Base-by-base conservation (phyloP, 495 filamentous ascomycete species). In the Neurospora sp. region DNA sequence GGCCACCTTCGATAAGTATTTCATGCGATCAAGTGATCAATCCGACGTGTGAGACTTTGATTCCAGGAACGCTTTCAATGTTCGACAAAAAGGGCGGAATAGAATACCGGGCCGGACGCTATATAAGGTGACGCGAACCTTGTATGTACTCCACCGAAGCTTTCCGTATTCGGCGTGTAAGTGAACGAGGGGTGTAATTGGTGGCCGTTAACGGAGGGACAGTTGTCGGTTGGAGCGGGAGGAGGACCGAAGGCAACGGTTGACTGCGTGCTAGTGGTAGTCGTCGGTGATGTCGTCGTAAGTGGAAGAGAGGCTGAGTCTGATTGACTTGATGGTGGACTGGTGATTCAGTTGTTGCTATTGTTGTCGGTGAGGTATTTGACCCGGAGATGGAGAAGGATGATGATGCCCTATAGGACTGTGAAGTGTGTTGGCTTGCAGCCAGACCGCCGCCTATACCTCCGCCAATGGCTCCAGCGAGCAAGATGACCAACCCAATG, bases 381-480 rank as follows among this genome's bases (percentile, higher is more conserved):
- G n/a, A 71, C 74, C 69, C 73, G 46, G 69, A 70, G 59, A 70
- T 69, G n/a, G 18, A 46, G 18, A 46, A 14, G 23, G 70, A 75
- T 73, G 74, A 9, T 46, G 42, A 46, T 46, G 18, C 42, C 42
- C 18, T n/a, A 9, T 27, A 27, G 27, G 42, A 46, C 39, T 41
- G 23, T n/a, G 38, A 62, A 44, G 39, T 12, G 31, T 16, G 42
- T 12, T 40, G 44, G 27, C 23, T 42, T n/a, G 46, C 46, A 31
- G 35, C 38, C 27, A 82, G 72, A 14, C 79, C 79, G 8, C 79
- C 78, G 40, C 75, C 80, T 23, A 83, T 74, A 4, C 79, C 81
- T 48, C 81, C 81, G 10, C 80, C 82, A 20, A 83, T 78, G 4
- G 40, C 79, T 2, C 59, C 82, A 2, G 82, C 80, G 12, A 82